Percentiles rank a stretch among this genome's conserved stretches.
Evolutionary conservation across 306 rosid species (phyloP).

Genomic region (Prunus fruticosa): DNA sequence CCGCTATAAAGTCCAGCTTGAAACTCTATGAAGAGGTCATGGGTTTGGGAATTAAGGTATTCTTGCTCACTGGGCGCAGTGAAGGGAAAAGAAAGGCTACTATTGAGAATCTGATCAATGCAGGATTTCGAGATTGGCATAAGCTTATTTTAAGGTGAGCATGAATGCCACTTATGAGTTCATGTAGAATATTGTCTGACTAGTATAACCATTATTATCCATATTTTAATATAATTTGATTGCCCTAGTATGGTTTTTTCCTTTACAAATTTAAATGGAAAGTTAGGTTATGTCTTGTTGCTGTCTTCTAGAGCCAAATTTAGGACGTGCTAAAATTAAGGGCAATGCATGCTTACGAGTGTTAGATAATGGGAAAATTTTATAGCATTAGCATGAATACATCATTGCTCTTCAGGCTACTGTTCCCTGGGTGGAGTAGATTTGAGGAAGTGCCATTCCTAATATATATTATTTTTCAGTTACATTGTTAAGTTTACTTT

Average conservation of each 20-base stretch:
- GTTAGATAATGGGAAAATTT: neutral
- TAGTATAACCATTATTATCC: neutral
- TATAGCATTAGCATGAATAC: neutral
- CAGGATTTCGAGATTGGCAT: conserved; percentile 75
- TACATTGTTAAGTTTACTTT: conserved; percentile 4
- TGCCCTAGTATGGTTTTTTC: neutral
- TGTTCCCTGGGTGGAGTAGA: neutral
- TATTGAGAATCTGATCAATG: conserved; percentile 61
- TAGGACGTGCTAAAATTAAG: neutral
- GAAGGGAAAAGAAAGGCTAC: conserved; percentile 64
- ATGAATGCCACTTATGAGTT: neutral
- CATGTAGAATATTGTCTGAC: neutral
- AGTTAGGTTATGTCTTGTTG: neutral
- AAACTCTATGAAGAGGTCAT: conserved; percentile 69
- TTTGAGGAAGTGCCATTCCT: neutral
- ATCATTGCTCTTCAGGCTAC: neutral
- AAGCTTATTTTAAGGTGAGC: conserved; percentile 75
- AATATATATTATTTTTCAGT: neutral
- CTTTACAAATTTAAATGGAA: neutral
- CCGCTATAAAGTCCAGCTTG: conserved; percentile 65
- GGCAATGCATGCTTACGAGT: neutral
- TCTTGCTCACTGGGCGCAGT: conserved; percentile 82
- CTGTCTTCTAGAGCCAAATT: neutral
- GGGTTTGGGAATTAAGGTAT: conserved; percentile 67
- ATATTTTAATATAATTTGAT: neutral